Evolutionary conservation across 345 rosid species (phyloP), one percentile per base, ranked within the genome.

Genomic region (Arabis hirsuta): DNA sequence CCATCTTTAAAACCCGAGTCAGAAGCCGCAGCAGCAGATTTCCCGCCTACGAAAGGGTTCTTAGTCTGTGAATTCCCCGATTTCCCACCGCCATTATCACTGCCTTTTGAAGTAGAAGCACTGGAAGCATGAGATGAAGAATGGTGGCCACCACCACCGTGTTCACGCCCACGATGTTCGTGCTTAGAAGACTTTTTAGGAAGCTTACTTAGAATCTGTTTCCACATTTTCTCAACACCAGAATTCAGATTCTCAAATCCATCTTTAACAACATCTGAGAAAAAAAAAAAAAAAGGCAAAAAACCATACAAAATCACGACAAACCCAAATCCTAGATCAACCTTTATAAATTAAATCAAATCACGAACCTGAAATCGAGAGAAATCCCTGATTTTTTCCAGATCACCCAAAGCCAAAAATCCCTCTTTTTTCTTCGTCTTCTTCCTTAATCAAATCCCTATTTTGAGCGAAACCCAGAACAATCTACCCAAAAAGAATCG

Each of bases 141-240:
- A 71, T 71, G 79, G 52, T 66, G 77, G 45, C 85, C 82, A 65
- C 87, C 82, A 45, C 85, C 82, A 65, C 87, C 82, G 71, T 81
- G 78, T 14, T 84, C 92, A 69, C 89, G 84, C 50, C 79, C 74
- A 78, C 73, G 80, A 64, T 81, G 88, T 59, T 82, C 75, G 1
- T 84, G 79, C 79, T 85, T 90, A 3, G 93, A 87, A 12, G 91
- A 89, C 84, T 92, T 92, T 51, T 86, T 84, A 1, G 98, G 98
- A 78, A 92, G 88, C 90, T 87, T 90, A 48, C 85, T 84, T 8
- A 92, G 82, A 76, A 92, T 83, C 80, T 90, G 91, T 67, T 84
- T 90, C 78, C 91, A 70, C 98, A 92, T 55, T 0, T 9, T 22
- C 70, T 71, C 46, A 71, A 63, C 57, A 71, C 47, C 36, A 38